Base-by-base conservation (phyloP, 371 early-diverging fungal species). In the Mortierella sp. region DNA sequence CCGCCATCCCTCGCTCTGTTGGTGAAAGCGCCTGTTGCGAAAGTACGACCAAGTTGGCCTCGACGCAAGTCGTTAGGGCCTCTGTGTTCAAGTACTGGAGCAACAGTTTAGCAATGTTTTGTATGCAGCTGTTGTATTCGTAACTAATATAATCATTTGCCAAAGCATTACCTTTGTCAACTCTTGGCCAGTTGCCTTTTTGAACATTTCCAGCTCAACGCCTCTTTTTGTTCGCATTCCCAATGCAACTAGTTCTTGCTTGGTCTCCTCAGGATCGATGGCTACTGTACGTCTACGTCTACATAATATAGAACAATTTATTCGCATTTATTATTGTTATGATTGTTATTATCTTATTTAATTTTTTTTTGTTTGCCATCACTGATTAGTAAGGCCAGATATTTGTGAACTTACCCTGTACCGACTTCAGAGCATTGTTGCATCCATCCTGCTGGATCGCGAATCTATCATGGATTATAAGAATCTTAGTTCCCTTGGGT, bases 141-240 rank as follows among this genome's bases (percentile, higher is more conserved):
- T 60, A 60, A 15, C n/a, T 15, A 8, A 28, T 58, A 10, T 28
- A 28, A 28, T 28, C 41, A 40, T 60, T 28, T 21, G 16, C 32
- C 15, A 55, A 22, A 62, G 45, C 11, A 11, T 7, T 48, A 21
- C n/a, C 52, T 70, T 70, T 72, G 68, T 72, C 33, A 9, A 78
- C 10, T 65, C 70, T 45, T 76, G 67, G 7, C 36, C 52, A 11
- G 77, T 72, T 13, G 67, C 43, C 28, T 33, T 45, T 1, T 22
- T 57, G 57, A 88, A 89, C 36, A 85, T 63, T 13, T 69, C 63
- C 32, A 87, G 76, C 16, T 85, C 82, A 19, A 92, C 68, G 1
- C 93, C 93, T 74, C 84, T 88, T 19, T 82, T 87, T 19, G 91
- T 94, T 3, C 95, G 88, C 77, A 95, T 77, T 0, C 95, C 93